A percentile compares a stretch with the other conserved stretches of the same genome.
Conservation (phyloP, 2,329 filamentous ascomycete genomes). For the Sordariomycetes sp. region DNA sequence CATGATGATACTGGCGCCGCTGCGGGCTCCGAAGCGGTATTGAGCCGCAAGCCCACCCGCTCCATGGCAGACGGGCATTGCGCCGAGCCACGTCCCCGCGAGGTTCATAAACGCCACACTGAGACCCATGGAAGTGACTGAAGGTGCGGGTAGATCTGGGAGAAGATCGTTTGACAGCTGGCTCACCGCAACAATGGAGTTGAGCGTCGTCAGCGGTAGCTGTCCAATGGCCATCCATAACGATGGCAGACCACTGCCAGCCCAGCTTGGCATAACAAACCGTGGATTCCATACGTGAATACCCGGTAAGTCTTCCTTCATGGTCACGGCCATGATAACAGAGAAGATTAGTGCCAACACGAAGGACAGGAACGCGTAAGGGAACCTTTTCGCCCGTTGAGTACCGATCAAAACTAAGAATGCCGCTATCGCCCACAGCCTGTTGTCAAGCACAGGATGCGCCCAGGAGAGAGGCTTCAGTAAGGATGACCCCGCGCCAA, state of each 20-base stretch:
- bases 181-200: conserved; percentile 82
- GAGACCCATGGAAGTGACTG: conserved; percentile 67
- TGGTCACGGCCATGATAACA: conserved; percentile 24
- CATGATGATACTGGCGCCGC: conserved; percentile 72
- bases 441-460: conserved; percentile 63
- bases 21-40: conserved; percentile 83
- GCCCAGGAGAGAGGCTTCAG: conserved; percentile 62
- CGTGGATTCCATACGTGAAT: conserved; percentile 53
- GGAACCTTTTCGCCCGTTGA: conserved; percentile 56
- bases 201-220: conserved; percentile 82
- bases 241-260: conserved; percentile 21
- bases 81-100: conserved; percentile 79
- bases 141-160: conserved; percentile 56
- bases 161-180: conserved; percentile 72
- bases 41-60: conserved; percentile 86
- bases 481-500: conserved; percentile 65
- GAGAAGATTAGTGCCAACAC: conserved; percentile 59
- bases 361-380: conserved; percentile 71
- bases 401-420: conserved; percentile 64
- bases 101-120: conserved; percentile 83
- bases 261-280: conserved; percentile 25
- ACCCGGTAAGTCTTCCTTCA: conserved; percentile 31
- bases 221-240: conserved; percentile 67
- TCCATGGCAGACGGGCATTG: conserved; percentile 93
- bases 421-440: conserved; percentile 64